Evolutionary conservation across 495 filamentous ascomycete genomes (phyloP).

Genomic region (Podospora australis): DNA sequence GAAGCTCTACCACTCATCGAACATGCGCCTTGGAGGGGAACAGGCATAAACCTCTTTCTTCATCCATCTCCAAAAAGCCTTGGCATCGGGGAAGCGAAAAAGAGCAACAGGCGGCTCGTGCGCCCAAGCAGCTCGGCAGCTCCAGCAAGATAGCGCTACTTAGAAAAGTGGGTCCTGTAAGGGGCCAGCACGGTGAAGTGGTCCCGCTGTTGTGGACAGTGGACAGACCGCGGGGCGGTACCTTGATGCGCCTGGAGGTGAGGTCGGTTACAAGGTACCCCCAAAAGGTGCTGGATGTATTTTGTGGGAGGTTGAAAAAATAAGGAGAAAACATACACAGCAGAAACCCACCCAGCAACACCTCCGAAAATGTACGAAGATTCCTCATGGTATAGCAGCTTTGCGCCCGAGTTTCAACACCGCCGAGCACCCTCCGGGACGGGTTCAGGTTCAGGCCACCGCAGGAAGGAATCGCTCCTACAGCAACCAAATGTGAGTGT

Average conservation of each 20-base stretch:
- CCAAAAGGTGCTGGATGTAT: no score
- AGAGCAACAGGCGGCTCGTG: not conserved
- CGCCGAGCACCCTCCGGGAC: conserved; percentile 28
- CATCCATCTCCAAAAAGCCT: not conserved
- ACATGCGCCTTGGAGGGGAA: not conserved
- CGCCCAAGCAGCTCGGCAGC: no score
- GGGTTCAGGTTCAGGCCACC: conserved; percentile 41
- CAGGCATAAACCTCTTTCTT: conserved; percentile 5
- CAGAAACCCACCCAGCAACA: not conserved
- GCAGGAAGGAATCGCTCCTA: conserved; percentile 57
- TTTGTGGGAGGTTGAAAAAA: no score
- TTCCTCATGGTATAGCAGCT: conserved; percentile 65
- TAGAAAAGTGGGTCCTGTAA: not conserved
- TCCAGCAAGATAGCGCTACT: not conserved
- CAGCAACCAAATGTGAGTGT: conserved; percentile 59
- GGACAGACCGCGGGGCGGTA: not conserved
- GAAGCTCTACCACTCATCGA: no score
- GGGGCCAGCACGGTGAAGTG: not conserved
- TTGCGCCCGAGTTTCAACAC: conserved; percentile 49
- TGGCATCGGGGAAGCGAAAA: not conserved
- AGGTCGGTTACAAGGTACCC: no score
- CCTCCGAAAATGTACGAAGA: conserved; percentile 60
- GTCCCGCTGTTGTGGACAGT: not conserved
- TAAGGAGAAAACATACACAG: no score
- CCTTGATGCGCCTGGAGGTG: no score